Evolutionary conservation across 441 rosid genomes (phyloP), one percentile per base, ranked within the genome.

Genomic region (Adansonia grandidieri): DNA sequence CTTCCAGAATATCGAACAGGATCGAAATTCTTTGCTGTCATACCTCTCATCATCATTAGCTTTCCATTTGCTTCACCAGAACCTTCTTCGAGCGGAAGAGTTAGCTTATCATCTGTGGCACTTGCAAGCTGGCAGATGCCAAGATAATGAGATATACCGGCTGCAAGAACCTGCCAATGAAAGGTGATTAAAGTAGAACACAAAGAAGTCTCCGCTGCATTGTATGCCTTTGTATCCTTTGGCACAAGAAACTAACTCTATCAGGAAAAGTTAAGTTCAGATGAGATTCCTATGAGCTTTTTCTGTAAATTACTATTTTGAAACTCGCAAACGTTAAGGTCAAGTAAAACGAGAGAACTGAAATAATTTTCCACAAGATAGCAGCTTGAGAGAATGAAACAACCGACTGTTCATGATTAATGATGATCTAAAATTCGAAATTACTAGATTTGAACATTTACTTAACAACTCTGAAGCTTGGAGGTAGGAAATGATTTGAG

Each of bases 21-120:
- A 63, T 93, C 98, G 83, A 95, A 95, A 81, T 93, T 80, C 78
- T 89, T 87, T 14, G 94, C 86, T 48, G 96, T 89, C 98, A 93
- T 95, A 79, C 94, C 95, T 89, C 91, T 89, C 96, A 88, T 95
- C 94, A 88, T 91, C 98, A 95, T 89, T 71, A 91, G 76, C 85
- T 68, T 91, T 72, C 86, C 87, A 74, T 73, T 85, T 71, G 77
- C 79, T 75, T 45, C 90, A 11, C 77, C 84, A 73, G 95, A 89
- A 42, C 73, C 86, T 54, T 75, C 88, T 58, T 91, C 97, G 74
- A 92, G 85, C 70, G 92, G 93, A 82, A 87, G 87, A 77, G 87
- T 85, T 44, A 66, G 79, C 17, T 68, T 82, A 75, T 42, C 80
- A 76, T 86, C 91, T 37, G 81, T 74, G 22, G 87, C 82, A 75